Base-by-base conservation (phyloP, 352 stramenopile genomes). In the Phytophthora pseudosyringae region DNA sequence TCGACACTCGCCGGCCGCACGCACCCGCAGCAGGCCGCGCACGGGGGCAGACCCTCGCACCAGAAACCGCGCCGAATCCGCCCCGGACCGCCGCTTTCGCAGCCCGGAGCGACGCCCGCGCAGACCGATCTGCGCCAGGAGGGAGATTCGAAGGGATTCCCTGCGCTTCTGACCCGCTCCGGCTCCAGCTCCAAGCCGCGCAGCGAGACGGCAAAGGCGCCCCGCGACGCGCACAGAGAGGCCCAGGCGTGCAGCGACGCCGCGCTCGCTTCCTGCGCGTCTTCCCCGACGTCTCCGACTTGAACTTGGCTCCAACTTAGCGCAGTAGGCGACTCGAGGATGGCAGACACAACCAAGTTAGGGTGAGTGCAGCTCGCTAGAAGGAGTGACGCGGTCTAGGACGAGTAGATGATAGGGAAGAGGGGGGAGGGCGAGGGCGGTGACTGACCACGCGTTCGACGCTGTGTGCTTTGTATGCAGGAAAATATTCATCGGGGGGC, bases 401-500 rank as follows among this genome's bases (percentile, higher is more conserved):
- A 25, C 33, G 12, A 21, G 21, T 21, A 21, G 21, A 21, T 21
- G 21, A 2, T 21, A 21, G 21, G 21, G 21, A 21, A 21, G 21
- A 21, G 21, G 31, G n/a, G 39, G 18, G 21, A 49, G 48, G 11
- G 28, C 16, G 56, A n/a, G 21, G 36, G 5, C 18, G 11, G 13
- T 51, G 21, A 59, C 36, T 65, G 38, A 67, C 45, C 43, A 53
- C 38, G 32, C 15, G 8, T 29, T 44, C 4, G 13, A 33, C 48
- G 33, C 35, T 73, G 33, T 75, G 29, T 7, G 31, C 57, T 38
- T 38, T 75, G 32, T 69, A 43, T 68, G 29, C 47, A 96, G 88
- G 41, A 96, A 96, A 90, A 96, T 96, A 71, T 96, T 96, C 76
- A 96, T 96, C 53, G 88, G 88, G 21, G 88, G 88, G 10, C 85